Percentiles rank a stretch among this genome's conserved stretches.
Conservation (phyloP, 2,329 filamentous ascomycete species). For the Zarea fungicola region DNA sequence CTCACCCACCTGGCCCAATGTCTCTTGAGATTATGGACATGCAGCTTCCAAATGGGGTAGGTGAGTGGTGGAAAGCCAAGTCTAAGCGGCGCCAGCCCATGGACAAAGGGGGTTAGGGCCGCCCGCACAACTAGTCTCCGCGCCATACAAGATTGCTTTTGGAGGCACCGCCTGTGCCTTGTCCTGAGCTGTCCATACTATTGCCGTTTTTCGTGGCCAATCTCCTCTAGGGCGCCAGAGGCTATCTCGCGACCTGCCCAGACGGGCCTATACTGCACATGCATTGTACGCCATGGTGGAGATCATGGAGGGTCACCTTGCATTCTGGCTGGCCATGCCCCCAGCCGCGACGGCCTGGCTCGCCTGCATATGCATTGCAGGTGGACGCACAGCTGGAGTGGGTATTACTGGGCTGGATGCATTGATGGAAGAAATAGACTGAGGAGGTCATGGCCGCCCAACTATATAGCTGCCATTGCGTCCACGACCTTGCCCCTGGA, state of each 20-base stretch:
- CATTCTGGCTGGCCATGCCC: not conserved
- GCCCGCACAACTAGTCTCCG: not conserved
- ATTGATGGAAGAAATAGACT: not conserved
- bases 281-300: constrained; percentile 2
- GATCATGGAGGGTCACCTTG: not conserved
- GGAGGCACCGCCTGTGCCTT: not conserved
- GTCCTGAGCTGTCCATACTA: not conserved
- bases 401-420: not conserved
- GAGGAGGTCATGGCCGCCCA: not conserved
- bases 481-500: not conserved
- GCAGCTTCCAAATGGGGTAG: constrained; percentile 9
- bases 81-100: not conserved
- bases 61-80: constrained; percentile 1
- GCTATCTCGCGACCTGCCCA: constrained; percentile 7
- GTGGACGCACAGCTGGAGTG: too few species aligned
- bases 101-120: not conserved
- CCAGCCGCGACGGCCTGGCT: too few species aligned
- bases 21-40: too few species aligned
- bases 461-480: constrained; percentile 1
- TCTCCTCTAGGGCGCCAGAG: not conserved
- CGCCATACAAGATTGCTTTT: not conserved
- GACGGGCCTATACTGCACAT: constrained; percentile 8
- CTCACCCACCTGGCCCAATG: too few species aligned
- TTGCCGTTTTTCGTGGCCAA: not conserved
- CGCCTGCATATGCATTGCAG: too few species aligned